Evolutionary conservation across 345 rosid genomes (phyloP).

Genomic region (Fremontodendron californicum): DNA sequence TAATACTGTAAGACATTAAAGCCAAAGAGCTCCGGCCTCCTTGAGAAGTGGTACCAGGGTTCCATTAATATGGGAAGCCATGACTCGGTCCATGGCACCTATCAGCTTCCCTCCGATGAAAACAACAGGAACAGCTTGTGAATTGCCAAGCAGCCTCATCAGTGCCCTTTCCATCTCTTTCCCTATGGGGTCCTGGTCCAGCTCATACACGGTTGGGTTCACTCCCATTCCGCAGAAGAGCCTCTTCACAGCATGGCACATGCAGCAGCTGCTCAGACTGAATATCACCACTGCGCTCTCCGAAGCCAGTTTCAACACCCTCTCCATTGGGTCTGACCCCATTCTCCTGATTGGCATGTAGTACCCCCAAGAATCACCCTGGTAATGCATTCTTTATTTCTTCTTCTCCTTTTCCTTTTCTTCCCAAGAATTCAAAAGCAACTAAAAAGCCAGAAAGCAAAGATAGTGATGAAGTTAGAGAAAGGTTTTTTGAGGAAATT

Average conservation of each 20-base stretch:
- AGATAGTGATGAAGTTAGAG: slow-evolving; percentile 24
- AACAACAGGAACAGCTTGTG: slow-evolving; percentile 40
- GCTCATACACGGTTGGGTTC: slow-evolving; percentile 54
- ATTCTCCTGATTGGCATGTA: slow-evolving; percentile 16
- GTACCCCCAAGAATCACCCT: slow-evolving; percentile 19
- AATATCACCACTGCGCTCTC: slow-evolving; percentile 66
- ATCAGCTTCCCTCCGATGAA: slow-evolving; percentile 62
- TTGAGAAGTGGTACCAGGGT: too few species aligned
- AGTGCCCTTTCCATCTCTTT: slow-evolving; percentile 49
- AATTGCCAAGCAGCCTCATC: slow-evolving; percentile 31
- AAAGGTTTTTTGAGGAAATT: slow-evolving; percentile 17
- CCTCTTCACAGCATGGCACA: too few species aligned
- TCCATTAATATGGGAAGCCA: too few species aligned
- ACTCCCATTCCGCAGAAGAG: too few species aligned
- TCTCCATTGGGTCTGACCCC: slow-evolving; percentile 37
- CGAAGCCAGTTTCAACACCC: slow-evolving; percentile 43
- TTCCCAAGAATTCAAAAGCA: background rate
- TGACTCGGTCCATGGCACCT: slow-evolving; percentile 65
- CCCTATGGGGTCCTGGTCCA: slow-evolving; percentile 55
- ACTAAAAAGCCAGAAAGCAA: background rate
- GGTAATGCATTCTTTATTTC: slow-evolving; percentile 20
- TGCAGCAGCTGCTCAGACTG: slow-evolving; percentile 56
- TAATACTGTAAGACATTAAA: slow-evolving; percentile 17
- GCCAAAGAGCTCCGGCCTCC: too few species aligned
- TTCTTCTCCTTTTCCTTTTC: too few species aligned